Evolutionary conservation across 2,329 filamentous ascomycete species (phyloP), one percentile per base, ranked within the genome.

Genomic region (Xylariomycetidae sp.): DNA sequence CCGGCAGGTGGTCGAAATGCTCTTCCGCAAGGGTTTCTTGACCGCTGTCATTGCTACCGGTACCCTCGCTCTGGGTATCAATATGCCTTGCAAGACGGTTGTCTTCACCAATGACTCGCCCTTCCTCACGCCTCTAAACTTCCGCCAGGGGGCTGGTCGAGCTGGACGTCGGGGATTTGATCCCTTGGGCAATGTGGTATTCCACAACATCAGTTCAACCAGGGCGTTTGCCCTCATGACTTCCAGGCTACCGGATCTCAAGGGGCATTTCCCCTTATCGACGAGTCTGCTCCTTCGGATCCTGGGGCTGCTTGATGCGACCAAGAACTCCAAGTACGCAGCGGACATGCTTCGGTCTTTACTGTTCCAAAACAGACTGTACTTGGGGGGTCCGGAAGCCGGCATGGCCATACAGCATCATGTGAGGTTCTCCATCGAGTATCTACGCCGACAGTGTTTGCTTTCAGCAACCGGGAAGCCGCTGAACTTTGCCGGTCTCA

Each of bases 41-140:
- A 70, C 74, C 6, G 77, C 82, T 1, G 76, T 89, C 18, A 69
- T 89, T 17, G 83, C 84, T 1, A 89, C 84, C 1, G 84, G 82
- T 1, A 88, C 83, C 0, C 67, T 88, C 15, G 80, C 81, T 2
- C 63, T 89, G 5, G 85, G 85, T 63, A 82, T 90, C 62, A 90
- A 86, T 47, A 85, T 86, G 80, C 85, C 85, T 8, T 89, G 83
- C 54, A 85, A 85, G 54, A 90, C 84, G 1, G 82, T 88, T 1
- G 75, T 87, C 1, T 90, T 90, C 54, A 71, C 69, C 12, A 82
- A 82, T 0, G 83, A 89, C 52, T 85, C 79, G 0, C 67, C 84
- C 3, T 87, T 74, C 50, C 60, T 90, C 26, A 86, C 82, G 0
- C 75, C 83, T 0, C 71, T 89, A 32, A 86, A 85, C 53, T 90